Evolutionary conservation across 345 rosid species (phyloP).

Genomic region (Raphanus sativus): DNA sequence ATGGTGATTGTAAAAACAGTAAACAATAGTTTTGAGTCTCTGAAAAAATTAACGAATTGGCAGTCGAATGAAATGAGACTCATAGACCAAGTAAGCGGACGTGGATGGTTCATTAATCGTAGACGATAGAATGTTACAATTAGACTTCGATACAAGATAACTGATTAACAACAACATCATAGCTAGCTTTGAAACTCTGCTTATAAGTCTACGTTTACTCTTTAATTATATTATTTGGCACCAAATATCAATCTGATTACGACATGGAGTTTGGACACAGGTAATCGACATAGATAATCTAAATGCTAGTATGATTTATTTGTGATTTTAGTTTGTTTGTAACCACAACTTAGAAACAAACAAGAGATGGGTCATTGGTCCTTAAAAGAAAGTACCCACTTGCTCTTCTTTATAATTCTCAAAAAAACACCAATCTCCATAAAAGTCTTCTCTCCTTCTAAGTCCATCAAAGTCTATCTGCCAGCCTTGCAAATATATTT

Average conservation of each 20-base stretch:
- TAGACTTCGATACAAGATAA: not conserved
- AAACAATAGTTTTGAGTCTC: too few species aligned
- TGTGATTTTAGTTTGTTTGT: constrained; percentile 10
- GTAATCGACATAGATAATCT: not conserved
- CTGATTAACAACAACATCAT: not conserved
- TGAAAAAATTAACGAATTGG: too few species aligned
- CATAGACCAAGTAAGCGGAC: too few species aligned
- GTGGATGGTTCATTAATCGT: too few species aligned
- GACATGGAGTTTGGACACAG: constrained; percentile 7
- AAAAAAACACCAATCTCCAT: constrained; percentile 31
- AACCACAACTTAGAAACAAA: constrained; percentile 4
- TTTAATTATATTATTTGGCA: not conserved
- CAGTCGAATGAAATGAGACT: too few species aligned
- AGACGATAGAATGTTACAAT: too few species aligned
- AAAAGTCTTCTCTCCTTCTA: constrained; percentile 33
- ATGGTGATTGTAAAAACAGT: too few species aligned
- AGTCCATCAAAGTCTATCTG: constrained; percentile 35
- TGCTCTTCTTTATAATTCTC: constrained; percentile 26
- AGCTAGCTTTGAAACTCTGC: not conserved
- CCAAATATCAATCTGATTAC: not conserved
- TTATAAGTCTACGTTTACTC: not conserved
- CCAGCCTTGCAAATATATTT: constrained; percentile 19
- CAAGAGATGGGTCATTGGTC: constrained; percentile 30
- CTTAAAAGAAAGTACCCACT: constrained; percentile 27
- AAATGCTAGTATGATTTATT: not conserved